Percentiles rank a stretch among this genome's conserved stretches.
These are phyloP conservation scores for Glycine soja DNA, from an alignment of 306 rosid genomes.

Conservation along the genomic window DNA sequence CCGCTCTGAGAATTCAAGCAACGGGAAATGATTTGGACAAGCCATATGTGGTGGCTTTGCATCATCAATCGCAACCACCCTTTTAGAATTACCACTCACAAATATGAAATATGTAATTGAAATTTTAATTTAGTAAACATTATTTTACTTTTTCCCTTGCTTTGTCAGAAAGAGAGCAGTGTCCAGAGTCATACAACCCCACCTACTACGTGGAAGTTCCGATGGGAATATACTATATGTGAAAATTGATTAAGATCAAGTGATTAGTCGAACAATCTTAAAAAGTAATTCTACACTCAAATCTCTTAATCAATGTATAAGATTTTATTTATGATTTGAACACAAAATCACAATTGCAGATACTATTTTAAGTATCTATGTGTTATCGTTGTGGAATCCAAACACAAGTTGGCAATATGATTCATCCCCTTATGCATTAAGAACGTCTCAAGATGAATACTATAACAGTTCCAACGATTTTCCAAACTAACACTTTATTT, in stretches of 20 bases:
- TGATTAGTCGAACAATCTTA: not conserved
- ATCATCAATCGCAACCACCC: slow-evolving; percentile 26
- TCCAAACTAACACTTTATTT: too few relatives aligned
- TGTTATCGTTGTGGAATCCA: too few relatives aligned
- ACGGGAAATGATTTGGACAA: slow-evolving; percentile 28
- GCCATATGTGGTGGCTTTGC: not conserved
- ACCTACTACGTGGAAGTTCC: slow-evolving; percentile 4
- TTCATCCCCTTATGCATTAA: too few relatives aligned
- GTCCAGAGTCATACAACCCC: slow-evolving; percentile 29
- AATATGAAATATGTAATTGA: not conserved
- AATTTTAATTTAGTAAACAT: not conserved
- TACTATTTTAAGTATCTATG: too few relatives aligned
- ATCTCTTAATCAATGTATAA: too few relatives aligned
- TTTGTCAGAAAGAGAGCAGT: slow-evolving; percentile 41
- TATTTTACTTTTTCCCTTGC: not conserved
- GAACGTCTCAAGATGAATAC: too few relatives aligned
- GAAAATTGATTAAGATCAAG: slow-evolving; percentile 35
- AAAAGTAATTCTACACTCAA: too few relatives aligned
- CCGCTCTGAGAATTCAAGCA: slow-evolving; percentile 11
- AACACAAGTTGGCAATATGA: too few relatives aligned
- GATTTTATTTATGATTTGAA: too few relatives aligned
- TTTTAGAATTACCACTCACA: not conserved
- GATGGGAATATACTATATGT: too few relatives aligned
- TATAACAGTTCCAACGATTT: too few relatives aligned
- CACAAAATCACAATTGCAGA: too few relatives aligned